These are phyloP conservation scores for Pelargonium myrrhifolium DNA, from an alignment of 441 rosid genomes.

Conservation along the genomic window DNA sequence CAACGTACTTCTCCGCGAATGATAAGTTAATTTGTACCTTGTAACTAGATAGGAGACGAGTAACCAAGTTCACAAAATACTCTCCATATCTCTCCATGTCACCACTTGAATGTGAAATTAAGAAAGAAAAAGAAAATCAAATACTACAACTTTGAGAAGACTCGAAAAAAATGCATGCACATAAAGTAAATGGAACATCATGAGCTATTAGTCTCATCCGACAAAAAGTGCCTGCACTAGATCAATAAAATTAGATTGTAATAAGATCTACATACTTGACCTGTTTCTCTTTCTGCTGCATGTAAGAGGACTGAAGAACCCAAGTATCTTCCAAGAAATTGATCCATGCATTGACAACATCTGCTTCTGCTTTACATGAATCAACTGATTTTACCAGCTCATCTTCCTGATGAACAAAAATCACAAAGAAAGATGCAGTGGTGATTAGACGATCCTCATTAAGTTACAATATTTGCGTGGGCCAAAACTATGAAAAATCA, in stretches of 20 bases:
- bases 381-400: conserved; percentile 64
- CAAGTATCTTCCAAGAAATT: conserved; percentile 62
- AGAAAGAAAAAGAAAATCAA: conserved; percentile 17
- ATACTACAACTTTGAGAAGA: conserved; percentile 8
- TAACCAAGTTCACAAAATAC: conserved; percentile 50
- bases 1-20: no score
- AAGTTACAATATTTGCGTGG: background rate
- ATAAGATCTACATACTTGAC: conserved; percentile 54
- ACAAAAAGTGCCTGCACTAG: no score
- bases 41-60: conserved; percentile 55
- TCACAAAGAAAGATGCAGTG: background rate
- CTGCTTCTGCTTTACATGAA: conserved; percentile 70
- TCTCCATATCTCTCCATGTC: conserved; percentile 67
- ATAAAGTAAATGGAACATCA: background rate
- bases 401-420: conserved; percentile 55
- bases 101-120: conserved; percentile 38
- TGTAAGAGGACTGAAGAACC: conserved; percentile 41
- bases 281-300: conserved; percentile 51
- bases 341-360: conserved; percentile 61
- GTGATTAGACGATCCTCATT: conserved; percentile 1
- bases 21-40: conserved; percentile 38
- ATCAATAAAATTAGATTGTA: no score
- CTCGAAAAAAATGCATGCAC: background rate
- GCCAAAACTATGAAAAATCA: background rate
- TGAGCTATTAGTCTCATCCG: background rate